Percentiles rank a stretch among this genome's conserved stretches.
Conservation (phyloP, 1,284 basidiomycete genomes). For the Boletus semigastroideus region DNA sequence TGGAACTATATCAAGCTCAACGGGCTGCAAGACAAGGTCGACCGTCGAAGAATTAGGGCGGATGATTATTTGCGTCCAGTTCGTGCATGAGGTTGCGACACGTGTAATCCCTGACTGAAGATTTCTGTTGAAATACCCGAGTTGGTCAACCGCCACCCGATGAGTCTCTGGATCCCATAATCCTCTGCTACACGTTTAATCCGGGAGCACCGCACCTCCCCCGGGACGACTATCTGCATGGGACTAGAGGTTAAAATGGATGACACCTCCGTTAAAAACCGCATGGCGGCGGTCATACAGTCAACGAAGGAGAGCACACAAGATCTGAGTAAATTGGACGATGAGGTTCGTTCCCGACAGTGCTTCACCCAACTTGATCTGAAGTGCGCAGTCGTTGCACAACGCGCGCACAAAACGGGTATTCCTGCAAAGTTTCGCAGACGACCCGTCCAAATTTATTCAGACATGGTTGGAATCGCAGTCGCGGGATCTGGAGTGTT, state of each 20-base stretch:
- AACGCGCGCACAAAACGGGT: slow-evolving; percentile 85
- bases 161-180: slow-evolving; percentile 80
- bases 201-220: slow-evolving; percentile 53
- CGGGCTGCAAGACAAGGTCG: slow-evolving; percentile 89
- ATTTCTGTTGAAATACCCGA: slow-evolving; percentile 68
- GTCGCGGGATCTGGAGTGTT: slow-evolving; percentile 85
- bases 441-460: slow-evolving; percentile 80
- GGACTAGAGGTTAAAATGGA: slow-evolving; percentile 91
- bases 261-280: slow-evolving; percentile 72
- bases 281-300: slow-evolving; percentile 77
- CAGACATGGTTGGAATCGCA: slow-evolving; percentile 91
- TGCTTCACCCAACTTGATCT: slow-evolving; percentile 15
- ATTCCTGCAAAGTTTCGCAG: slow-evolving; percentile 83
- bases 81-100: slow-evolving; percentile 24
- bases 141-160: slow-evolving; percentile 77
- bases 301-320: slow-evolving; percentile 69
- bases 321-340: slow-evolving; percentile 78
- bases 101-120: not conserved
- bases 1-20: slow-evolving; percentile 94
- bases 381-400: slow-evolving; percentile 71
- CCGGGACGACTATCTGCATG: slow-evolving; percentile 71
- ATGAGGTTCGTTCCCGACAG: slow-evolving; percentile 61
- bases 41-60: slow-evolving; percentile 75
- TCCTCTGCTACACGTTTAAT: slow-evolving; percentile 79
- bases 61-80: slow-evolving; percentile 73